phyloP scores from a whole-genome alignment of 805 yeast species.

The Torulaspora microellipsoides region DNA sequence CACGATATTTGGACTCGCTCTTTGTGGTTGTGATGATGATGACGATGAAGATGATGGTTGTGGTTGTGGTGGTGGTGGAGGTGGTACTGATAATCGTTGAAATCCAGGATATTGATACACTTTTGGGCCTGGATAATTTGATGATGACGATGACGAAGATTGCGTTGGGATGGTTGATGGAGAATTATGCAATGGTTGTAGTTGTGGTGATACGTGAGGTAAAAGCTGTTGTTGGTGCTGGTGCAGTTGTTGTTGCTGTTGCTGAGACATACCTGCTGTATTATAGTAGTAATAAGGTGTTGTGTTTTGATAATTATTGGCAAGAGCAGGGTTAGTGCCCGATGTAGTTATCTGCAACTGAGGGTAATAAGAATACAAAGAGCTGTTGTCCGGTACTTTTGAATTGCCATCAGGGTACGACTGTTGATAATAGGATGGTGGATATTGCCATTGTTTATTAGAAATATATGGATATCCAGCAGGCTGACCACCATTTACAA shows the following conservation, averaged over 20 bases:
- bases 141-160: constrained; percentile 1
- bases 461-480: neutral
- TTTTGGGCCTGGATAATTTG: constrained; percentile 7
- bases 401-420: constrained; percentile 5
- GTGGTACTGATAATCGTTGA: constrained; percentile 13
- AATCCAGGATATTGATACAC: constrained; percentile 16
- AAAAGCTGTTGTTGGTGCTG: neutral
- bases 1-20: constrained; percentile 5
- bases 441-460: constrained; percentile 13
- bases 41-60: neutral
- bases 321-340: neutral
- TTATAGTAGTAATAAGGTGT: constrained; percentile 7
- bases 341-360: constrained; percentile 1
- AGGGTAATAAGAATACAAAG: constrained; percentile 8
- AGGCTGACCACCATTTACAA: too few relatives aligned
- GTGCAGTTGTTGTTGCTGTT: constrained; percentile 6
- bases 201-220: constrained; percentile 1
- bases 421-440: constrained; percentile 8
- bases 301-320: constrained; percentile 1
- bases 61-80: constrained; percentile 5
- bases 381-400: neutral
- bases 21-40: constrained; percentile 4
- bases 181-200: neutral
- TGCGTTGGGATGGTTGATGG: too few relatives aligned
- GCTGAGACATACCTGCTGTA: constrained; percentile 6